Percentiles rank a stretch among this genome's conserved stretches.
Evolutionary conservation across 805 yeast species (phyloP).

Genomic region (Teunomyces lycoperdinae): DNA sequence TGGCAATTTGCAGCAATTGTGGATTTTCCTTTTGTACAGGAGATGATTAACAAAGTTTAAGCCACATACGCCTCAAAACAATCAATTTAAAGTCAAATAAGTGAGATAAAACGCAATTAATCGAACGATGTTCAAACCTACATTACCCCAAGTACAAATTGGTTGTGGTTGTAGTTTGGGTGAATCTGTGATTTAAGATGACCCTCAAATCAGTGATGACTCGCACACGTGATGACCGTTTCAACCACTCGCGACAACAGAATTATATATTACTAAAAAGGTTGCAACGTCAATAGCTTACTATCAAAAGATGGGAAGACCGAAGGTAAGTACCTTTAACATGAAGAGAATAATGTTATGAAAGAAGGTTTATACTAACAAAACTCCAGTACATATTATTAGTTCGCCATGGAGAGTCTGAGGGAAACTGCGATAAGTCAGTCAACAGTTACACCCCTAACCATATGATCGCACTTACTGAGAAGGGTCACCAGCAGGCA

Average conservation of each 20-base stretch:
- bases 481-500: slow-evolving; percentile 66
- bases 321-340: slow-evolving; percentile 24
- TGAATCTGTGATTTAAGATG: neutral
- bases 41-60: neutral
- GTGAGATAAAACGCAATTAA: neutral
- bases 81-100: too few relatives aligned
- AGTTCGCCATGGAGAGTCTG: slow-evolving; percentile 90
- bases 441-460: slow-evolving; percentile 79
- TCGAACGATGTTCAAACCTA: neutral
- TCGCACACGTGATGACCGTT: neutral
- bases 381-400: slow-evolving; percentile 58
- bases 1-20: slow-evolving; percentile 2
- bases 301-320: slow-evolving; percentile 25
- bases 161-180: neutral
- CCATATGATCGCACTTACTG: slow-evolving; percentile 74
- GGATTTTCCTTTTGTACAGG: neutral
- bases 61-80: too few relatives aligned
- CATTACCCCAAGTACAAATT: neutral
- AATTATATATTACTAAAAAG: neutral
- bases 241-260: neutral
- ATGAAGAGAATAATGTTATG: too few relatives aligned
- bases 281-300: neutral
- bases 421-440: slow-evolving; percentile 81
- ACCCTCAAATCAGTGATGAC: neutral
- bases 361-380: neutral